Evolutionary conservation across 257 asterid genomes (phyloP).

Genomic region (Solanum pennellii): DNA sequence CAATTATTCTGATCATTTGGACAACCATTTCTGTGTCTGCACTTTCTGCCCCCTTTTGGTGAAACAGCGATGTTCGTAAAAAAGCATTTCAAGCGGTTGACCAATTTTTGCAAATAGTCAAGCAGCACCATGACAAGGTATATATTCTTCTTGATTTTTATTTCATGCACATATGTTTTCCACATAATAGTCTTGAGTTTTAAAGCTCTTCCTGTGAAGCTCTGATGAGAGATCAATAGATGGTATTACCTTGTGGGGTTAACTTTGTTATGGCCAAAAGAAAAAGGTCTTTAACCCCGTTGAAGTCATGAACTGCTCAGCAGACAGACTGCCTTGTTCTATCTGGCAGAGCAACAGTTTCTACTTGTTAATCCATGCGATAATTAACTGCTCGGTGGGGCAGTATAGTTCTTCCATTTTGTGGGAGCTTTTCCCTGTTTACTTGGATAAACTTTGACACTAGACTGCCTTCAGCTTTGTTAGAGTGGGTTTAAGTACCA

Average conservation of each 20-base stretch:
- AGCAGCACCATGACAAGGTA: conserved; percentile 72
- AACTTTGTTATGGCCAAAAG: neutral
- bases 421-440: neutral
- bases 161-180: neutral
- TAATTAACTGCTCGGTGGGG: neutral
- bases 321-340: neutral
- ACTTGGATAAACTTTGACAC: neutral
- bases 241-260: neutral
- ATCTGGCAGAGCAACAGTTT: neutral
- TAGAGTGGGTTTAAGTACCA: neutral
- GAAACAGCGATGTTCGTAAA: conserved; percentile 71
- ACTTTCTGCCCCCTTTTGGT: neutral
- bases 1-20: neutral
- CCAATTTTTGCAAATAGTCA: conserved; percentile 84
- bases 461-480: neutral
- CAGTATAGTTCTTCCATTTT: neutral
- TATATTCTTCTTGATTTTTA: neutral
- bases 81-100: conserved; percentile 95
- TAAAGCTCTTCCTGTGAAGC: neutral
- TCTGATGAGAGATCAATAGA: neutral
- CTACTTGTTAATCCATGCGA: neutral
- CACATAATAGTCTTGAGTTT: neutral
- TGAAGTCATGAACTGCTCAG: neutral
- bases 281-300: neutral
- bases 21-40: neutral